These are phyloP conservation scores for Dictyostelium brefeldianum DNA, from an alignment of 78 protist genomes.

Conservation along the genomic window DNA sequence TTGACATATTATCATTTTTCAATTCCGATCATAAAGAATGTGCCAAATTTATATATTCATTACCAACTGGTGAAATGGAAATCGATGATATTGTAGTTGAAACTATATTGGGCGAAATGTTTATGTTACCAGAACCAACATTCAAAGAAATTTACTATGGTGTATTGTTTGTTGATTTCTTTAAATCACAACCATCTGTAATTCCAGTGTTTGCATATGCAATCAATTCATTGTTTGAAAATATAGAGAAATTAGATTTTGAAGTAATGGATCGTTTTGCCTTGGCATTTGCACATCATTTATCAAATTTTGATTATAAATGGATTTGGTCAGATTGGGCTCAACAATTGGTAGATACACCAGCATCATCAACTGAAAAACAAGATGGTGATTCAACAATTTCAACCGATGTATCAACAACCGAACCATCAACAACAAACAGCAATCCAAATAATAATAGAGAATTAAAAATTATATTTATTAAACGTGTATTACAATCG, in stretches of 20 bases:
- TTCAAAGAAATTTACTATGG: slow-evolving; percentile 57
- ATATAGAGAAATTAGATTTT: slow-evolving; percentile 48
- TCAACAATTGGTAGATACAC: neutral
- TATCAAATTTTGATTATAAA: slow-evolving; percentile 59
- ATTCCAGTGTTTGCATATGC: slow-evolving; percentile 78
- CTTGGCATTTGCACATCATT: slow-evolving; percentile 68
- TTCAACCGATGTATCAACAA: neutral
- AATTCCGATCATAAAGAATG: slow-evolving; percentile 60
- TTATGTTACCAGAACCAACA: slow-evolving; percentile 47
- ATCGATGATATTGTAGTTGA: slow-evolving; percentile 71
- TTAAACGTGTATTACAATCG: slow-evolving; percentile 39
- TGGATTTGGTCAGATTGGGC: slow-evolving; percentile 79
- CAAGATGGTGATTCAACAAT: neutral
- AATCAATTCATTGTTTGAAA: slow-evolving; percentile 51
- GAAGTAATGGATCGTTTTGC: slow-evolving; percentile 52
- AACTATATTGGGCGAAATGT: slow-evolving; percentile 48
- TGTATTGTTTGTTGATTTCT: slow-evolving; percentile 58
- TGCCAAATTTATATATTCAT: slow-evolving; percentile 48
- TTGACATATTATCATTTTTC: slow-evolving; percentile 62
- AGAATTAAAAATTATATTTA: slow-evolving; percentile 22
- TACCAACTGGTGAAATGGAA: slow-evolving; percentile 42
- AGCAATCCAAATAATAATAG: neutral
- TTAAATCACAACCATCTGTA: slow-evolving; percentile 40
- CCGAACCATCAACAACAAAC: neutral
- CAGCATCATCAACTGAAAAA: neutral